Percentiles rank a stretch among this genome's conserved stretches.
Conservation (phyloP, 306 rosid species). For the Clitoria ternatea region DNA sequence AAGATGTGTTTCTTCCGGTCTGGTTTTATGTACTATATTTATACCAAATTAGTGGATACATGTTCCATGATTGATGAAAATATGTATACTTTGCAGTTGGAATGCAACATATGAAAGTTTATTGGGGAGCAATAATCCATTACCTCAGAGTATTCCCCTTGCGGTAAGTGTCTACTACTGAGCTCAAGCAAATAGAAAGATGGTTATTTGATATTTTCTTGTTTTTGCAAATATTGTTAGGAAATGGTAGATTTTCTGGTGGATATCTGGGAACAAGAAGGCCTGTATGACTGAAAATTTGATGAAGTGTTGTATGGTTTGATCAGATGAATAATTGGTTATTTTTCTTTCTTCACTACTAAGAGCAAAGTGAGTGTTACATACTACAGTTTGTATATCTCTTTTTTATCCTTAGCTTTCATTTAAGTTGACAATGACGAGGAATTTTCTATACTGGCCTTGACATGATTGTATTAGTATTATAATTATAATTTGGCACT, state of each 20-base stretch:
- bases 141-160: slow-evolving; percentile 60
- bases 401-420: not conserved
- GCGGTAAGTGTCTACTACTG: slow-evolving; percentile 40
- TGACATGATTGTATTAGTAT: slow-evolving; percentile 12
- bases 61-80: not conserved
- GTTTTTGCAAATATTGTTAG: slow-evolving; percentile 29
- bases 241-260: slow-evolving; percentile 90
- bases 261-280: slow-evolving; percentile 76
- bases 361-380: slow-evolving; percentile 26
- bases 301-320: slow-evolving; percentile 11
- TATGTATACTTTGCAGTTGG: slow-evolving; percentile 50
- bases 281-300: slow-evolving; percentile 52
- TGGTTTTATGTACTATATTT: not conserved
- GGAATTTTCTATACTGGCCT: not conserved
- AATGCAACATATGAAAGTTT: slow-evolving; percentile 61
- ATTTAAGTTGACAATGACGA: not conserved
- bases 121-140: slow-evolving; percentile 68
- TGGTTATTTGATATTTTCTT: not conserved
- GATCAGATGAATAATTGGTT: slow-evolving; percentile 24
- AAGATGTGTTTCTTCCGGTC: not conserved
- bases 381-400: slow-evolving; percentile 24
- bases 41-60: too few relatives aligned
- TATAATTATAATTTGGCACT: slow-evolving; percentile 21
- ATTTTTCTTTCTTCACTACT: slow-evolving; percentile 22
- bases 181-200: not conserved